Base-by-base conservation (phyloP, 1,284 basidiomycete genomes). In the Testicularia cyperi region DNA sequence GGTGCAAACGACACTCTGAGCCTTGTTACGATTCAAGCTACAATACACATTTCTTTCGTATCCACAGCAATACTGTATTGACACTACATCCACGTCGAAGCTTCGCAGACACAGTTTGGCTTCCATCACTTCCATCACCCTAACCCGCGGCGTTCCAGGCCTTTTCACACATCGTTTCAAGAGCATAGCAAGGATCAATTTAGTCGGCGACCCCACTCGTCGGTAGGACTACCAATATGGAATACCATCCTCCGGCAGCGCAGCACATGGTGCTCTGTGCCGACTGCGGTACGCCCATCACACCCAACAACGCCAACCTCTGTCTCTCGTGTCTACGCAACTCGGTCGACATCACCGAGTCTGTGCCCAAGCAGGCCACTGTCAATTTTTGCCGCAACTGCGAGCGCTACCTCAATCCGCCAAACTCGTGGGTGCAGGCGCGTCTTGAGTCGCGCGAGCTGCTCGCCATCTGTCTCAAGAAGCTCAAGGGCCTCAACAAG, bases 361-460 rank as follows among this genome's bases (percentile, higher is more conserved):
- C 90, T 13, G 98, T 98, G 37, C 94, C 94, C 18, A 98, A 98
- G 78, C 92, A 97, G 84, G 88, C 92, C 10, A 87, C 89, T 5
- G 82, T 98, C 56, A 90, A 90, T 36, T 97, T 88, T 74, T 98
- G 94, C 80, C 82, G 90, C 53, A 96, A 96, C 67, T 98, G 94
- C 78, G 91, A 96, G 77, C 85, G 94, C 25, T 97, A 95, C 78
- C 82, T 97, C 33, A 88, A 91, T 0, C 95, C 95, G 5, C 94
- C 94, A 1, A 80, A 83, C 38, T 82, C 87, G 58, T 99, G 94
- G 94, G 83, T 86, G 4, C 82, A 86, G 31, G 90, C 88, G 18
- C 84, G 85, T 58, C 89, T 90, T 1, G 94, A 98, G 80, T 94
- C 90, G 1, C 81, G 94, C 51, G 92, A 98, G 77, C 82, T 98